Base-by-base conservation (phyloP, 2,329 filamentous ascomycete species). In the Aspergillus sp. region DNA sequence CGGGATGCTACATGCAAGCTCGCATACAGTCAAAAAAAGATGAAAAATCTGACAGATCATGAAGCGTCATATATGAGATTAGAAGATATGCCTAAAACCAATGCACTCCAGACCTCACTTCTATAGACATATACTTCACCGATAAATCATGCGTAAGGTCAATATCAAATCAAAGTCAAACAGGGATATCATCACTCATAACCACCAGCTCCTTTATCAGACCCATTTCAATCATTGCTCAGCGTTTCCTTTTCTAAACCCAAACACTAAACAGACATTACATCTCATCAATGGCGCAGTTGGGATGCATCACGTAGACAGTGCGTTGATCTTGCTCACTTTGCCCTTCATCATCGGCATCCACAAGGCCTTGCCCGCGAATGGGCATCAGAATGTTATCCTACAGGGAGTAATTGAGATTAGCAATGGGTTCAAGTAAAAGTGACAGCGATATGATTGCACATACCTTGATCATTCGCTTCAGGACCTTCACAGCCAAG, bases 381-480 rank as follows among this genome's bases (percentile, higher is more conserved):
- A 86, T 83, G 52, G 81, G 81, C 77, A 85, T 82, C 52, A 87
- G 74, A 17, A 86, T 83, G 67, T 85, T 84, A 68, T 88, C 86
- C 84, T 84, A 62, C 19, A 36, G 32, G 30, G 30, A 3, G 58
- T 27, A 11, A 3, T 62, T n/a, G 57, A 60, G 13, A 41, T 59
- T 42, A 53, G 55, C 41, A 19, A 10, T 19, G 41, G 17, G 4
- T 41, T 23, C 8, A 54, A 39, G 21, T 25, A 8, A 8, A 30
- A 15, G 7, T 6, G 15, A 23, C 4, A 44, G 13, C 59, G 15
- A 15, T 15, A 30, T 42, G 25, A 48, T 27, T 47, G 41, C 32
- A 44, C 86, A 72, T 81, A 95, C 92, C 88, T 95, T 97, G 72
- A 97, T 90, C 89, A 98, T 96, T 77, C 91, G 89, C 84, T 91